Base-by-base conservation (phyloP, 78 protist species). In the Dictyostelium purpureum region DNA sequence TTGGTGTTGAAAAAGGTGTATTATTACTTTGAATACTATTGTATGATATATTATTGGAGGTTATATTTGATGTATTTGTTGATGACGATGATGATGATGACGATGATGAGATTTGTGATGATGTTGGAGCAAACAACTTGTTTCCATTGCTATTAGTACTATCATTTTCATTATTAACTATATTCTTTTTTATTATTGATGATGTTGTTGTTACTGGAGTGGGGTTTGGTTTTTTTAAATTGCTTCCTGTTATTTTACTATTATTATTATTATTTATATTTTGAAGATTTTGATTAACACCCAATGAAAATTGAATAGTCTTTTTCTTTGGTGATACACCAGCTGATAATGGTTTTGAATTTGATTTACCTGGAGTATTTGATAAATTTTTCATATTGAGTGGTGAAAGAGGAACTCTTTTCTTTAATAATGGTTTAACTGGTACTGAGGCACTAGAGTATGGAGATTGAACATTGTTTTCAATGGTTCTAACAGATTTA, bases 381-480 rank as follows among this genome's bases (percentile, higher is more conserved):
- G 71, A 33, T 63, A 63, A 63, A 63, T 12, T 33, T 63, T 63
- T 63, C 2, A 63, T 63, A 40, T 33, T 45, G 11, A 69, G 52
- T 24, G 76, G 76, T 40, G 76, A 69, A 42, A 69, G 76, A 10
- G 76, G 76, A 38, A n/a, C 16, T 69, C 76, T 73, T 26, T 45
- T 73, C 5, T 73, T 73, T 28, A 45, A 51, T 47, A 73, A 12
- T 2, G 79, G 61, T 21, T 75, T 75, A 9, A 28, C 43, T 38
- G 77, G 24, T 6, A 26, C 24, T 40, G 77, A 16, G 5, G 67
- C 18, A 2, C 33, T 31, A 5, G 38, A 18, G 40, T 69, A 52
- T 47, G 81, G 81, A 26, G 66, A 75, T 42, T 51, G 61, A 2
- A 16, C 35, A 33, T 45, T n/a, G 19, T 51, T 77, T 63, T 52